phyloP scores from a whole-genome alignment of 768 basidiomycete species.

The Boletus subcaerulescens region DNA sequence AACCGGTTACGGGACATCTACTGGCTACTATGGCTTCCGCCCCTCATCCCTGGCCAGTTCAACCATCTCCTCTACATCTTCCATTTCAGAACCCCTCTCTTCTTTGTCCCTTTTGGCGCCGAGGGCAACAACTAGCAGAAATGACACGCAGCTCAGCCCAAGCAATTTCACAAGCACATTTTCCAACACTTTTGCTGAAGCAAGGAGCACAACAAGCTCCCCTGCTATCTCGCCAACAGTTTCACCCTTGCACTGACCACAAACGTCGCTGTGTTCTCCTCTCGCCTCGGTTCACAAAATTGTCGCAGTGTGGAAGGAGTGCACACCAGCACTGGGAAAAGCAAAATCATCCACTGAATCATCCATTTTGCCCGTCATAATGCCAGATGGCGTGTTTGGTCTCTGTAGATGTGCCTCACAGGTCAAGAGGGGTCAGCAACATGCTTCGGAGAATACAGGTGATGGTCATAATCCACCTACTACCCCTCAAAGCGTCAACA shows the following conservation, averaged over 20 bases:
- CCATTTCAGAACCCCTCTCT: conserved; percentile 23
- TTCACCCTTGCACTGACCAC: conserved; percentile 57
- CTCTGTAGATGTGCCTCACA: conserved; percentile 33
- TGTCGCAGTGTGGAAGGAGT: conserved; percentile 77
- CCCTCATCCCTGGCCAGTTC: conserved; percentile 44
- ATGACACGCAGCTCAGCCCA: conserved; percentile 35
- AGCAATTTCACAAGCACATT: conserved; percentile 38
- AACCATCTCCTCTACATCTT: conserved; percentile 16
- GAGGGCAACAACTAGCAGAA: conserved; percentile 26
- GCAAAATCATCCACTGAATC: conserved; percentile 38
- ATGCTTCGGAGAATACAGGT: conserved; percentile 8
- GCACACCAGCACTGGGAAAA: conserved; percentile 47
- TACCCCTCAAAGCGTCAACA: conserved; percentile 30
- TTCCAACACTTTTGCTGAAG: conserved; percentile 40
- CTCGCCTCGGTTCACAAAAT: conserved; percentile 74
- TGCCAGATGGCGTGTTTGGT: conserved; percentile 30
- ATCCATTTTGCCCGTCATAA: conserved; percentile 35
- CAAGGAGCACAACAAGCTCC: conserved; percentile 22
- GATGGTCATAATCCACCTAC: conserved; percentile 11
- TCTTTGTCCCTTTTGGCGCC: conserved; percentile 49
- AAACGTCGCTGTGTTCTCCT: conserved; percentile 66
- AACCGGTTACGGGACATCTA: conserved; percentile 30
- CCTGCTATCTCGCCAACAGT: conserved; percentile 40
- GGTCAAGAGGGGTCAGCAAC: conserved; percentile 17
- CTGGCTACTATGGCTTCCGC: conserved; percentile 38